Base-by-base conservation (phyloP, 2,329 filamentous ascomycete species). In the Nigrograna mackinnonii region DNA sequence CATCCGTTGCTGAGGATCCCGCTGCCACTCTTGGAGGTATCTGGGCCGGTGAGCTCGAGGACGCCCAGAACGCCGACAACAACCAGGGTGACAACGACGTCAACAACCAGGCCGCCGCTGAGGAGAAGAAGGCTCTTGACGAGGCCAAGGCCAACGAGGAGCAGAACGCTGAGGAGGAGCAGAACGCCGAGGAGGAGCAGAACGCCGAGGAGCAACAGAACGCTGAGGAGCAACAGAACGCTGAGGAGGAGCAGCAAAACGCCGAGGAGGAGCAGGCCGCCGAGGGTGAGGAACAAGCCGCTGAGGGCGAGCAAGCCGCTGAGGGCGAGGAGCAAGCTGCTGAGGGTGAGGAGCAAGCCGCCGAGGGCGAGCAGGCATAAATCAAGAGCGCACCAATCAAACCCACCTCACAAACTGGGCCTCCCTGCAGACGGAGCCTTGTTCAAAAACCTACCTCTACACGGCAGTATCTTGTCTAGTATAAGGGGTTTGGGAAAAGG, bases 41-140 rank as follows among this genome's bases (percentile, higher is more conserved):
- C 43, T 64, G 60, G 61, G 47, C 59, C 34, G 41, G 36, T 7
- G 58, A 57, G 35, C 39, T 65, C 4, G 16, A 59, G 49, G 60
- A 63, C 16, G 40, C 58, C 18, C 55, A 63, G 49, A 51, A 47
- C 14, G 41, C 41, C 14, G 49, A 57, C 6, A 54, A 58, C 40
- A 54, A 62, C 20, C 38, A 33, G 6, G 35, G 41, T 12, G 58
- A 63, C 41, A 62, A 52, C 39, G 26, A 57, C 35, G 35, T 55
- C 30, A 63, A 63, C 43, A 42, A 50, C 6, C 31, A 50, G 34
- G 44, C 51, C 31, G 58, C 58, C 14, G 42, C 24, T 4, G 32
- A 57, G 41, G 54, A 57, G 50, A 48, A 48, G 52, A 37, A 50
- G 45, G 44, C 45, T 16, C 41, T 57, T 5, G 48, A 55, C 12